Evolutionary conservation across 148 eudicot species (phyloP), one percentile per base, ranked within the genome.

Genomic region (Spergularia marina): DNA sequence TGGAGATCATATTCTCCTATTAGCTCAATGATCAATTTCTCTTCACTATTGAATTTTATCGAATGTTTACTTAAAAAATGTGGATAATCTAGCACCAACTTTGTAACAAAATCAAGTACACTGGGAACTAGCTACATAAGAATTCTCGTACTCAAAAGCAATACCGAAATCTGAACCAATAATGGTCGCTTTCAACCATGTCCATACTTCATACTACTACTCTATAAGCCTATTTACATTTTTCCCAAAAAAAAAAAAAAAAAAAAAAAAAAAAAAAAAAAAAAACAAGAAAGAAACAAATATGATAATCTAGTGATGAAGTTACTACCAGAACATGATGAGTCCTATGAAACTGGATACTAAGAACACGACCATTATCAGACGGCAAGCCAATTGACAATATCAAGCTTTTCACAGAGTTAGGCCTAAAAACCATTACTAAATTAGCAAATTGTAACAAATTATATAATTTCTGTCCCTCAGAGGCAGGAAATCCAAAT

Each of bases 321-420:
- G 36, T 8, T 6, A 21, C 3, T 60, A 91, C 97, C 95, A 91
- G 97, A 74, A 94, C 97, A 74, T 97, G 36, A 30, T 30, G 36
- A 30, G 36, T 30, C 36, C 36, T 94, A 65, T 94, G 98, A 76
- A 97, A 94, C 67, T 94, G 98, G 73, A 94, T 91, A 76, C 98
- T 94, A 59, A 94, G 97, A 81, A 94, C 97, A 64, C 98, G 93
- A 44, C 98, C 98, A 49, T 92, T 91, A 17, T 85, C 92, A 14
- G 97, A 89, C 15, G 97, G 98, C 84, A 94, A 86, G 65, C 87
- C 97, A 62, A 94, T 91, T 67, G 10, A 69, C 41, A 76, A 79
- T 25, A 73, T 87, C 56, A 23, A 81, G 69, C 82, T 82, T 55
- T 23, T 54, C 39, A 67, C 34, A 49, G 57, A 12, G 54, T 9